Evolutionary conservation across 2,329 filamentous ascomycete species (phyloP), one percentile per base, ranked within the genome.

Genomic region (Aureobasidium sp.): DNA sequence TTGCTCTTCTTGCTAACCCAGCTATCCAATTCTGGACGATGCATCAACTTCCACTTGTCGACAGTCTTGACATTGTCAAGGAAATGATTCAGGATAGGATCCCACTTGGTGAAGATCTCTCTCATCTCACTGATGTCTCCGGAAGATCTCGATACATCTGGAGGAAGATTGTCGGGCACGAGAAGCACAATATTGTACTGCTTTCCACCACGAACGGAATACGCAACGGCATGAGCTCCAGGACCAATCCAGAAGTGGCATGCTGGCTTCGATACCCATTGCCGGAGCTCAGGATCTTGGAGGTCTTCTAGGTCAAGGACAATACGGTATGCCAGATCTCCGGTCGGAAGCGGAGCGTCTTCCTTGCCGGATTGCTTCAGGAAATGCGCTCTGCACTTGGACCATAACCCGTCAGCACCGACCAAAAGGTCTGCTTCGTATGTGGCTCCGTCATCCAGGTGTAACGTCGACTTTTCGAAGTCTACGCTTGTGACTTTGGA

Each of bases 41-140:
- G 78, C 81, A 88, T 84, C 35, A 89, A 69, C 67, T 84, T 86
- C 87, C 86, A 89, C 69, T 88, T 89, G 40, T 84, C 80, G 0
- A 88, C 83, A 1, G 72, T 77, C 38, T 81, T 77, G 0, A 87
- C 84, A 45, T 78, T 76, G 3, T 73, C 71, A 13, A 80, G 69
- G 49, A 80, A 75, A 17, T 69, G 67, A 23, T 71, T 78, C 53
- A 77, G 66, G 49, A 85, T 77, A 7, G 84, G 84, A 72, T 89
- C 85, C 86, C 86, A 89, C 0, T 75, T 77, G 6, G 74, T 71
- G 66, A 89, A 88, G 1, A 85, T 68, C 4, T 73, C 73, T 53
- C 74, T 76, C 82, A 88, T 85, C 71, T 88, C 84, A 13, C 82
- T 79, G 0, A 84, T 65, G 7, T 79, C 80, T 1, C 82, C 85